Percentiles rank a stretch among this genome's conserved stretches.
phyloP scores from a whole-genome alignment of 176 grass and related monocot species.

The Raddia guianensis region DNA sequence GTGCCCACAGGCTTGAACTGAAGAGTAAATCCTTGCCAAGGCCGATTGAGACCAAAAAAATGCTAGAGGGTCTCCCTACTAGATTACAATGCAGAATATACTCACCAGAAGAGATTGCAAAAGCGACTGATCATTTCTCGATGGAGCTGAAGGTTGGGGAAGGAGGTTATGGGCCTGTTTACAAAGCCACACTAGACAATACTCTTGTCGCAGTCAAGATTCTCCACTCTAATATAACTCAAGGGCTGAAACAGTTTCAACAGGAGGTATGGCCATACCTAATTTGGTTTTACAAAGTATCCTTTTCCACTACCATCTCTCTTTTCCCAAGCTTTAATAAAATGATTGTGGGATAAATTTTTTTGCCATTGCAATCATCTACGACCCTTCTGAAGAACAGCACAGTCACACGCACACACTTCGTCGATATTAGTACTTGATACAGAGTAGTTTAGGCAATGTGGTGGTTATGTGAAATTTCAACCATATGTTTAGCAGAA shows the following conservation, averaged over 20 bases:
- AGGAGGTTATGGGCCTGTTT: conserved; percentile 88
- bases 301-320: not conserved
- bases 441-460: not conserved
- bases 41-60: conserved; percentile 51
- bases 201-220: conserved; percentile 67
- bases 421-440: not conserved
- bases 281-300: conserved; percentile 14
- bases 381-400: not conserved
- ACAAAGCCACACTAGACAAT: conserved; percentile 73
- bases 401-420: not conserved
- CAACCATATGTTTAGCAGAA: not conserved
- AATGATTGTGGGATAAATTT: not conserved
- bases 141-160: conserved; percentile 66
- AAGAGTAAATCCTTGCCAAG: conserved; percentile 42
- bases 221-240: conserved; percentile 70
- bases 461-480: not conserved
- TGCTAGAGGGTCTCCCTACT: conserved; percentile 70
- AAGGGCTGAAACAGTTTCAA: conserved; percentile 79
- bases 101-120: conserved; percentile 55
- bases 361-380: not conserved
- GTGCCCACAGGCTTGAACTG: conserved; percentile 32
- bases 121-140: conserved; percentile 55
- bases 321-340: not conserved
- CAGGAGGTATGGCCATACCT: conserved; percentile 72
- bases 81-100: conserved; percentile 60